phyloP scores from a whole-genome alignment of 2,329 filamentous ascomycete species.

The Pseudonectria buxi region DNA sequence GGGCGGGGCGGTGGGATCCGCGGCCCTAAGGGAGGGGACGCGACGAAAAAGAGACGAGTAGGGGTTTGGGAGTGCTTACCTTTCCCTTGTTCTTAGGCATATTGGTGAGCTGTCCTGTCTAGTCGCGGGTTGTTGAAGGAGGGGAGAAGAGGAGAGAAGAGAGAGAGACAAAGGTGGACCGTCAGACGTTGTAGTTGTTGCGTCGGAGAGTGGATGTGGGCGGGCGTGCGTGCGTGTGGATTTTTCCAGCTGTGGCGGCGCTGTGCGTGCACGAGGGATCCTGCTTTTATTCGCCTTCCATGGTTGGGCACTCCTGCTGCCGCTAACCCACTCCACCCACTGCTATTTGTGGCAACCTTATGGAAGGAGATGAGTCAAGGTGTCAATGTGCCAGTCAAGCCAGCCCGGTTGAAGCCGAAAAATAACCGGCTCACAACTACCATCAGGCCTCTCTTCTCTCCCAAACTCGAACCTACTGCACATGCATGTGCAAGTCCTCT shows the following conservation, averaged over 20 bases:
- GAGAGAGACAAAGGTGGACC: constrained; percentile 1
- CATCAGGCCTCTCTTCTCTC: too few relatives aligned
- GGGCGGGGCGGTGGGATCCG: constrained; percentile 22
- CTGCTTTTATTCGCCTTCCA: too few relatives aligned
- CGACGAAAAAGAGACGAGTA: neutral
- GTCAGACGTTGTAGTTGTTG: constrained; percentile 1
- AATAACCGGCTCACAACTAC: too few relatives aligned
- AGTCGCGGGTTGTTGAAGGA: constrained; percentile 4
- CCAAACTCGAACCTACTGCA: too few relatives aligned
- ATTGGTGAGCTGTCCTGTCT: constrained; percentile 27
- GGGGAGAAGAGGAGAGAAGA: constrained; percentile 2
- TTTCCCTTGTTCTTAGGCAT: constrained; percentile 99
- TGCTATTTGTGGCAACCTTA: too few relatives aligned
- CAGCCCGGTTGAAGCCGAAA: too few relatives aligned
- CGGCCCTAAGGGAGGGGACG: neutral
- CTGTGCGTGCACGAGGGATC: too few relatives aligned
- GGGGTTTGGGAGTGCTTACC: constrained; percentile 44
- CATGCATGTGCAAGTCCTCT: too few relatives aligned
- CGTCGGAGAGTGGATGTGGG: constrained; percentile 1
- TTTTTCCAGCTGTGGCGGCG: too few relatives aligned
- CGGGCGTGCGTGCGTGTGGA: neutral
- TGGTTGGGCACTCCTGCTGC: too few relatives aligned
- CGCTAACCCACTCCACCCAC: too few relatives aligned
- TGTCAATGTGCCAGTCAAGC: too few relatives aligned
- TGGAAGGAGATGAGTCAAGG: constrained; percentile 1